These are phyloP conservation scores for Zygoascus biomembranicola DNA, from an alignment of 805 yeast species.

Conservation along the genomic window DNA sequence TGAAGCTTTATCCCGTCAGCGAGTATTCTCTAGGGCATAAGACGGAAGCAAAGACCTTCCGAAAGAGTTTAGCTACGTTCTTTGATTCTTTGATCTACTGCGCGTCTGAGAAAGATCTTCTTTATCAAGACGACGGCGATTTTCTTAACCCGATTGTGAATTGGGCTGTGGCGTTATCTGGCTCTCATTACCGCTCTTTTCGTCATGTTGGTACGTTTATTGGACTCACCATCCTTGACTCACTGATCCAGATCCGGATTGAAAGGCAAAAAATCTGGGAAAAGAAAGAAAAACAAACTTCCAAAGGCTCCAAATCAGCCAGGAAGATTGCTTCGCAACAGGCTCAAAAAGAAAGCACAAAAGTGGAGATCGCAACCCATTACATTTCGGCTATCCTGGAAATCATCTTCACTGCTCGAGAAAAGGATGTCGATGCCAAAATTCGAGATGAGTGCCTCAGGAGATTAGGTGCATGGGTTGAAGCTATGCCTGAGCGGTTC, in stretches of 20 bases:
- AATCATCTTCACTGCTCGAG: constrained; percentile 64
- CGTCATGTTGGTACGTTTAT: constrained; percentile 58
- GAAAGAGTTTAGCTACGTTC: constrained; percentile 47
- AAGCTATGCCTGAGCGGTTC: constrained; percentile 59
- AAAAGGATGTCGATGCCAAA: constrained; percentile 66
- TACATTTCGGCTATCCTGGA: constrained; percentile 35
- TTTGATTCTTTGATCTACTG: constrained; percentile 24
- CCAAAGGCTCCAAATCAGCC: not conserved
- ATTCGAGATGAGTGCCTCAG: constrained; percentile 65
- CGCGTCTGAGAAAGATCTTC: constrained; percentile 5
- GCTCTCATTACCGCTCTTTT: constrained; percentile 61
- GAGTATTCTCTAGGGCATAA: constrained; percentile 59
- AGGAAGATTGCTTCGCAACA: not conserved
- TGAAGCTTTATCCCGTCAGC: constrained; percentile 51
- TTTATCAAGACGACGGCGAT: constrained; percentile 8
- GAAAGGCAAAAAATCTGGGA: not conserved
- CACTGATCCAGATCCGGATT: constrained; percentile 40
- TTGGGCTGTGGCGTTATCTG: constrained; percentile 70
- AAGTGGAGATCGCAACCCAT: constrained; percentile 1
- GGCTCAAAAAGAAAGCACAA: constrained; percentile 3
- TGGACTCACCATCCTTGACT: constrained; percentile 51
- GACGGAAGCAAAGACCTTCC: constrained; percentile 40
- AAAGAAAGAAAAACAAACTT: constrained; percentile 6
- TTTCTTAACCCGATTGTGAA: constrained; percentile 30
- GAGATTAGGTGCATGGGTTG: constrained; percentile 63